These are phyloP conservation scores for Torulaspora franciscae DNA, from an alignment of 805 yeast genomes.

Conservation along the genomic window DNA sequence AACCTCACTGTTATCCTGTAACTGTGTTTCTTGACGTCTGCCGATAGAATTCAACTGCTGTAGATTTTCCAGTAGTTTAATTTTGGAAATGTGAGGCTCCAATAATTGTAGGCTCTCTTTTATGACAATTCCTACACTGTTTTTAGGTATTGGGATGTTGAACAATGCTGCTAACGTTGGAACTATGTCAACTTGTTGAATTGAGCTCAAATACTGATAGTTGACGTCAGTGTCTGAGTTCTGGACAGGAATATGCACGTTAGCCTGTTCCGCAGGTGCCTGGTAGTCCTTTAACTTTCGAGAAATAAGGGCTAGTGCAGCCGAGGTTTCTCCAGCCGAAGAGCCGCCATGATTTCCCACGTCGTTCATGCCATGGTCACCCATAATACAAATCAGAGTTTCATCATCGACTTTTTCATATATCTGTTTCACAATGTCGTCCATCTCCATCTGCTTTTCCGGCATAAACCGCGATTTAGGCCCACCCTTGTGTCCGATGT, in stretches of 20 bases:
- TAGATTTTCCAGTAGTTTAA: constrained; percentile 46
- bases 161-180: constrained; percentile 79
- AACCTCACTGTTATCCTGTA: constrained; percentile 12
- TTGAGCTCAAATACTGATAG: constrained; percentile 51
- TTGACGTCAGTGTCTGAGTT: constrained; percentile 30
- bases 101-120: constrained; percentile 53
- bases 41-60: constrained; percentile 44
- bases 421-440: constrained; percentile 50
- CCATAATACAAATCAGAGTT: constrained; percentile 70
- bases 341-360: constrained; percentile 97
- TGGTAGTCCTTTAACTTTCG: constrained; percentile 44
- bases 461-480: constrained; percentile 78
- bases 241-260: constrained; percentile 15
- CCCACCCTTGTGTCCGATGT: constrained; percentile 97
- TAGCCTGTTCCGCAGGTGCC: constrained; percentile 16
- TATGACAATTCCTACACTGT: constrained; percentile 74
- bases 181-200: constrained; percentile 87
- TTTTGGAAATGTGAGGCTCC: constrained; percentile 35
- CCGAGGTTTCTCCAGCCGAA: constrained; percentile 83
- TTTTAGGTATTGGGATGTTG: constrained; percentile 87
- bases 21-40: constrained; percentile 6
- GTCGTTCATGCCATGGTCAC: constrained; percentile 97
- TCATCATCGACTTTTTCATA: constrained; percentile 43
- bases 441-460: constrained; percentile 83
- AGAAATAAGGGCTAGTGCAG: constrained; percentile 71